Evolutionary conservation across 306 rosid species (phyloP).

Genomic region (Castanea mollissima): DNA sequence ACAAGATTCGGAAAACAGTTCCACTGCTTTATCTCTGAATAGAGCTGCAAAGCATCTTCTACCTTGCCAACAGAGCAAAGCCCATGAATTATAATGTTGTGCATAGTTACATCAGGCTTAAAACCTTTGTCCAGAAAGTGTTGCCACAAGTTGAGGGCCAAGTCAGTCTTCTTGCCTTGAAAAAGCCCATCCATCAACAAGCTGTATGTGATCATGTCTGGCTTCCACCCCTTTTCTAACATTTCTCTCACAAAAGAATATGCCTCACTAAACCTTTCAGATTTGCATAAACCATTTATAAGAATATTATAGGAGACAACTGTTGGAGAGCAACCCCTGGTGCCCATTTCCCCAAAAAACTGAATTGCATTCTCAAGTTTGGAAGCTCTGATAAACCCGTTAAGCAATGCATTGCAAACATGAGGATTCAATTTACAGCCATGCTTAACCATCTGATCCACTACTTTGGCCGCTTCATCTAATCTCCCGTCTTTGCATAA

Average conservation of each 20-base stretch:
- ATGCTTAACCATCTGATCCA: constrained; percentile 48
- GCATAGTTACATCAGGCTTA: constrained; percentile 51
- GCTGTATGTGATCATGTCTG: constrained; percentile 75
- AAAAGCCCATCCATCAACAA: constrained; percentile 68
- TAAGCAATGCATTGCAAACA: constrained; percentile 71
- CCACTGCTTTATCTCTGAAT: constrained; percentile 50
- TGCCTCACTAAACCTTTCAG: constrained; percentile 61
- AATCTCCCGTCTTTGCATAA: constrained; percentile 67
- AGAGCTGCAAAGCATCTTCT: constrained; percentile 61
- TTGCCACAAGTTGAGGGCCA: constrained; percentile 63
- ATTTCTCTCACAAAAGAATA: constrained; percentile 64
- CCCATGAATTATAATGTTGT: constrained; percentile 80
- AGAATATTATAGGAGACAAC: constrained; percentile 77
- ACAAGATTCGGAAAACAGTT: constrained; percentile 63
- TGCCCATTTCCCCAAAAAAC: constrained; percentile 56
- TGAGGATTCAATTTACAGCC: constrained; percentile 51
- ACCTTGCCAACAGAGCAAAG: constrained; percentile 75
- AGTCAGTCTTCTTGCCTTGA: constrained; percentile 56
- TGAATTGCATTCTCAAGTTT: constrained; percentile 58
- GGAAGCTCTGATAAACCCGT: constrained; percentile 59
- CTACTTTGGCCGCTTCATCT: constrained; percentile 56
- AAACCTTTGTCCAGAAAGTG: constrained; percentile 33
- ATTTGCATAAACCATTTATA: constrained; percentile 74
- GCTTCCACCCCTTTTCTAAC: constrained; percentile 69
- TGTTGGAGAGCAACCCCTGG: constrained; percentile 57